phyloP scores from a whole-genome alignment of 2,329 filamentous ascomycete species.

The Cladosporium sp. region DNA sequence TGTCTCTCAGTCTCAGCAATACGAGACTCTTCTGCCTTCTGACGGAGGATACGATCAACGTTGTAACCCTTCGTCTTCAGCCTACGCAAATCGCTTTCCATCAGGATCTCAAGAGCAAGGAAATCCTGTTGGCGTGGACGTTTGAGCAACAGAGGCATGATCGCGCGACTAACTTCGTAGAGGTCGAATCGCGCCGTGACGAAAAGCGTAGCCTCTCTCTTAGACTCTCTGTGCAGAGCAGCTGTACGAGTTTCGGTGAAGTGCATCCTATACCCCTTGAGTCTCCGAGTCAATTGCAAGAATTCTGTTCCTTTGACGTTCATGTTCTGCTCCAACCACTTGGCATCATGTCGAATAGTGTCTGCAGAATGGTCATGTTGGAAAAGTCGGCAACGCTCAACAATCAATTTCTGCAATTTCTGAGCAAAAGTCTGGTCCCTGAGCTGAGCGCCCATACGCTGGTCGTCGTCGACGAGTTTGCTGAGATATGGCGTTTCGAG shows the following conservation, averaged over 20 bases:
- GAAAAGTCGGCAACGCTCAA: conserved; percentile 87
- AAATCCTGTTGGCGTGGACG: conserved; percentile 86
- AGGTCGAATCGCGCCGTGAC: conserved; percentile 76
- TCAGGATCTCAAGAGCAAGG: conserved; percentile 84
- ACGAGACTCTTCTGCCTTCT: conserved; percentile 82
- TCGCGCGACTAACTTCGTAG: conserved; percentile 87
- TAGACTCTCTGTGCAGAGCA: conserved; percentile 59
- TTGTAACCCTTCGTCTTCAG: conserved; percentile 90
- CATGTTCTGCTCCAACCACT: conserved; percentile 87
- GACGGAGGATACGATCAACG: conserved; percentile 87
- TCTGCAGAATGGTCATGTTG: conserved; percentile 79
- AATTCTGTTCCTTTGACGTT: conserved; percentile 74
- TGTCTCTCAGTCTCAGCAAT: conserved; percentile 81
- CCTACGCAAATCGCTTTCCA: conserved; percentile 80
- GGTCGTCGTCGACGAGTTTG: conserved; percentile 73
- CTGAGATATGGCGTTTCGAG: conserved; percentile 79
- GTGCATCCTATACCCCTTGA: conserved; percentile 68
- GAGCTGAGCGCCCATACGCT: conserved; percentile 66
- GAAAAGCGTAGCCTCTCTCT: conserved; percentile 66
- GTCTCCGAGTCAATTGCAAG: conserved; percentile 73
- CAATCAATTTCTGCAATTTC: conserved; percentile 73
- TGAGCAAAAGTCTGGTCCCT: conserved; percentile 68
- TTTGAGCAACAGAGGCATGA: conserved; percentile 77
- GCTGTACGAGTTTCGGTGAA: conserved; percentile 76
- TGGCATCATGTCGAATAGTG: conserved; percentile 79